Evolutionary conservation across 73 alveolate genomes (phyloP).

Genomic region (Stentor coeruleus): DNA sequence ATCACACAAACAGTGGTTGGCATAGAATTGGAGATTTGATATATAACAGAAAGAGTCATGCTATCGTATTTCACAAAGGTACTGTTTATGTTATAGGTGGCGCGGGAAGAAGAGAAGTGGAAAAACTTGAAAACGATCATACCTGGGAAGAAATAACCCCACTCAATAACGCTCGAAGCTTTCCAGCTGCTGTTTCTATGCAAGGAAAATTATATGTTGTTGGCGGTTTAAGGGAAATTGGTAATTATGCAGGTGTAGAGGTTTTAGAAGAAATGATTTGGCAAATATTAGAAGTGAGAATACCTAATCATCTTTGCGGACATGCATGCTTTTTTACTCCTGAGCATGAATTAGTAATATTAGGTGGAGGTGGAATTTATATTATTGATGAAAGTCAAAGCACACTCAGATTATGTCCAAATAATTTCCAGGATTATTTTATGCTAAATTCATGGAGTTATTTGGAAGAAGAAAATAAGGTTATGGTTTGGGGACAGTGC

Average conservation of each 20-base stretch:
- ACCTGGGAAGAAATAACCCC: constrained; percentile 22
- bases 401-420: not conserved
- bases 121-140: not conserved
- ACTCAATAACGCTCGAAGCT: constrained; percentile 15
- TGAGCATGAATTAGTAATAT: constrained; percentile 14
- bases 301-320: not conserved
- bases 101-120: not conserved
- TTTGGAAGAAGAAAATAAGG: constrained; percentile 9
- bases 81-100: constrained; percentile 20
- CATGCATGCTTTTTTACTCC: constrained; percentile 28
- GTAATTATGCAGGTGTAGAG: not conserved
- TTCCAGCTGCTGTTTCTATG: constrained; percentile 11
- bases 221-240: not conserved
- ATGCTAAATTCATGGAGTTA: constrained; percentile 15
- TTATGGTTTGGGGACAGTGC: not conserved
- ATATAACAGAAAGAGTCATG: not conserved
- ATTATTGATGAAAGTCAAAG: not conserved
- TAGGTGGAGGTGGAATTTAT: not conserved
- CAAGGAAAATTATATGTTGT: constrained; percentile 11
- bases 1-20: constrained; percentile 1
- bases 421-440: not conserved
- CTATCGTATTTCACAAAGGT: constrained; percentile 19
- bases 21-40: not conserved
- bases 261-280: not conserved
- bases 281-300: not conserved